Conservation (phyloP, 768 basidiomycete genomes). For the Lentinula lateritia region DNA sequence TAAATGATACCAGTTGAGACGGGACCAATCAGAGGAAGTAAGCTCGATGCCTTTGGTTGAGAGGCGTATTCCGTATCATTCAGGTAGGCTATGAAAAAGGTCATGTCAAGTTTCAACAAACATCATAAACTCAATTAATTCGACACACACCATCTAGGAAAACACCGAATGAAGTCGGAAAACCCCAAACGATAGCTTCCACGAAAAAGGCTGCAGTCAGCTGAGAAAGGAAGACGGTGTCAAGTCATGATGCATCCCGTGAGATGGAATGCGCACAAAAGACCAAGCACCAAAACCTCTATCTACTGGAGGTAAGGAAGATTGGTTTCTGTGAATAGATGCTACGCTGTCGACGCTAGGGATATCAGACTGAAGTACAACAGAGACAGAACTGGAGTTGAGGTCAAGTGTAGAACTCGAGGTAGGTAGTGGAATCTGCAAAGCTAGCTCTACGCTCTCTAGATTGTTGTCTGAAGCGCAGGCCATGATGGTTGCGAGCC, state of each 20-base stretch:
- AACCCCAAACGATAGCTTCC: constrained; percentile 23
- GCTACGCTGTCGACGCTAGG: background rate
- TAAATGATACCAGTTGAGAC: constrained; percentile 25
- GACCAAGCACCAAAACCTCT: constrained; percentile 20
- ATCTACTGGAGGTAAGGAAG: constrained; percentile 17
- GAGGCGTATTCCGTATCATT: constrained; percentile 9
- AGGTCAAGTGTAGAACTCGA: background rate
- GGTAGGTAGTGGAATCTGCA: background rate
- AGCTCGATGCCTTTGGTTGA: constrained; percentile 15
- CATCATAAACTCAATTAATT: no score
- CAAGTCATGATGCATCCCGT: no score
- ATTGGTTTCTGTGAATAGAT: constrained; percentile 6
- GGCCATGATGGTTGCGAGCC: no score
- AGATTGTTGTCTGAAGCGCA: no score
- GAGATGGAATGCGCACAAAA: constrained; percentile 12
- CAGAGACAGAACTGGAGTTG: background rate
- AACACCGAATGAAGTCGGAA: constrained; percentile 22
- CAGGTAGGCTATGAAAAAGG: background rate
- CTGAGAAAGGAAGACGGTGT: constrained; percentile 5
- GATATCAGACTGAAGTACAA: background rate
- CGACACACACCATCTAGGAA: constrained; percentile 17
- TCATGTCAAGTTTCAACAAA: background rate
- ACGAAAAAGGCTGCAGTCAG: constrained; percentile 20
- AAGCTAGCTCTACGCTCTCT: background rate
- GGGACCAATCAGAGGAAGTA: constrained; percentile 25